phyloP scores from a whole-genome alignment of 192 early-diverging fungal species.

The Mortierella alpina region DNA sequence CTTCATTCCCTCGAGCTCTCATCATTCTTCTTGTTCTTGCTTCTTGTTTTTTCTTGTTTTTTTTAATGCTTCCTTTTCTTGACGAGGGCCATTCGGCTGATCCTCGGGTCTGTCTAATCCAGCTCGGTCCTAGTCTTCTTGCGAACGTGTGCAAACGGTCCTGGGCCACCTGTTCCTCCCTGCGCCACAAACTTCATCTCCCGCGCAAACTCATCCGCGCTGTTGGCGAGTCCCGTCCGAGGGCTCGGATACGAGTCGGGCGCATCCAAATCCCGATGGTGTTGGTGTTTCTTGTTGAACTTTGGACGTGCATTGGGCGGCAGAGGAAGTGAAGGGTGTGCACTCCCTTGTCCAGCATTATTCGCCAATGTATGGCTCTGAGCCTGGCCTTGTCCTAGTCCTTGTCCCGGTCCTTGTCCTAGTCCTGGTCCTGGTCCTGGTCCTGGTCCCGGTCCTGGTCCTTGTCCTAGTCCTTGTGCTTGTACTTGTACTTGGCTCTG shows the following conservation, averaged over 20 bases:
- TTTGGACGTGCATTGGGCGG: conserved; percentile 8
- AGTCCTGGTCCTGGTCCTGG: neutral
- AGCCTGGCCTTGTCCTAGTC: neutral
- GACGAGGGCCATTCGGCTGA: no score
- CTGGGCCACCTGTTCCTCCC: conserved; percentile 16
- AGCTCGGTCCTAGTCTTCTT: neutral
- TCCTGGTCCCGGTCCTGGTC: neutral
- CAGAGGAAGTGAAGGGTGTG: conserved; percentile 6
- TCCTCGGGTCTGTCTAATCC: neutral
- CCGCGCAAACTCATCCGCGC: conserved; percentile 30
- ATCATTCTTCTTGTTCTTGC: no score
- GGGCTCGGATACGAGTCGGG: conserved; percentile 44
- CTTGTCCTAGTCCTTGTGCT: neutral
- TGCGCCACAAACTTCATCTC: conserved; percentile 33
- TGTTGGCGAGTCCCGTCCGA: conserved; percentile 30
- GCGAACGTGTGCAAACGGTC: no score
- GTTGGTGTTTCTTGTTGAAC: conserved; percentile 22
- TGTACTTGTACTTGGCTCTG: neutral
- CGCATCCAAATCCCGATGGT: conserved; percentile 43
- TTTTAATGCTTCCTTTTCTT: no score
- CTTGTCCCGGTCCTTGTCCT: neutral
- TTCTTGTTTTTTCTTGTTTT: no score
- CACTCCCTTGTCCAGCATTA: conserved; percentile 8
- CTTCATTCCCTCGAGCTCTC: no score
- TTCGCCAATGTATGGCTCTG: neutral